These are phyloP conservation scores for Prunus persica DNA, from an alignment of 306 rosid species.

Conservation along the genomic window Prunus_persica_NCBIv2 NC_034013.1:10319501-10320000, in stretches of 20 bases:
- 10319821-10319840: not conserved
- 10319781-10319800: not conserved
- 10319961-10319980: constrained; percentile 44
- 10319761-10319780: not conserved
- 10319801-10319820: not conserved
- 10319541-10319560: not conserved
- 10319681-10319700: not conserved
- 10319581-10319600: not conserved
- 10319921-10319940: not conserved
- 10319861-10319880: not conserved
- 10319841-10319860: not conserved
- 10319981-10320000: constrained; percentile 48
- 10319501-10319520: not conserved
- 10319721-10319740: not conserved
- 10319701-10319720: not conserved
- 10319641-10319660: not conserved
- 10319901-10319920: not conserved
- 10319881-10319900: not conserved
- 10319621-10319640: not conserved
- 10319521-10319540: not conserved
- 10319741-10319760: not conserved
- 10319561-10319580: not conserved
- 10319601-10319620: not conserved
- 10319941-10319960: not conserved
- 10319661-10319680: not conserved